Conservation (phyloP, 257 asterid genomes). For the Scutellaria baicalensis region DNA sequence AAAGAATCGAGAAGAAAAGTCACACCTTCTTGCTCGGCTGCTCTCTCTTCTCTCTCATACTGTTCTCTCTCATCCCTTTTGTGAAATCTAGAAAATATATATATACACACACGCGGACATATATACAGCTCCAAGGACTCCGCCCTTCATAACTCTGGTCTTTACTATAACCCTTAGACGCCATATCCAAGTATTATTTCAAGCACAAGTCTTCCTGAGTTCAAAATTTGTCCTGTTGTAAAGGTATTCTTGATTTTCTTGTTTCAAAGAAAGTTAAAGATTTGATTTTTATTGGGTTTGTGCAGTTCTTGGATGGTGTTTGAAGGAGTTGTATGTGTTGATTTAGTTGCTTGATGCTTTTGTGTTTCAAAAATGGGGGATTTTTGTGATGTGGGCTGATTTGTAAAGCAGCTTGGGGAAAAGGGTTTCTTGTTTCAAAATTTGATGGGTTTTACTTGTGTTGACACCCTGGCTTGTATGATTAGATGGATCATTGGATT, state of each 20-base stretch:
- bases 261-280: background rate
- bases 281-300: background rate
- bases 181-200: background rate
- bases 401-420: slow-evolving; percentile 1
- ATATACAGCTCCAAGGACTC: slow-evolving; percentile 24
- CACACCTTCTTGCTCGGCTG: slow-evolving; percentile 55
- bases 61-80: background rate
- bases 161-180: background rate
- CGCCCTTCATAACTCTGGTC: slow-evolving; percentile 14
- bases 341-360: background rate
- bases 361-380: slow-evolving; percentile 9
- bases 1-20: slow-evolving; percentile 49
- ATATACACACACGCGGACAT: too few relatives aligned
- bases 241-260: slow-evolving; percentile 17
- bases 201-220: background rate
- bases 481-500: slow-evolving; percentile 20
- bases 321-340: background rate
- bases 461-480: slow-evolving; percentile 23
- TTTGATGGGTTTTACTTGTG: slow-evolving; percentile 1
- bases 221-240: background rate
- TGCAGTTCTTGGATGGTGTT: background rate
- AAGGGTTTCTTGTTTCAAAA: slow-evolving; percentile 9
- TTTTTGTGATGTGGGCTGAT: slow-evolving; percentile 29
- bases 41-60: slow-evolving; percentile 19
- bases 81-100: slow-evolving; percentile 21